Evolutionary conservation across 768 basidiomycete genomes (phyloP), one percentile per base, ranked within the genome.

Genomic region (Serpula lacrymans): DNA sequence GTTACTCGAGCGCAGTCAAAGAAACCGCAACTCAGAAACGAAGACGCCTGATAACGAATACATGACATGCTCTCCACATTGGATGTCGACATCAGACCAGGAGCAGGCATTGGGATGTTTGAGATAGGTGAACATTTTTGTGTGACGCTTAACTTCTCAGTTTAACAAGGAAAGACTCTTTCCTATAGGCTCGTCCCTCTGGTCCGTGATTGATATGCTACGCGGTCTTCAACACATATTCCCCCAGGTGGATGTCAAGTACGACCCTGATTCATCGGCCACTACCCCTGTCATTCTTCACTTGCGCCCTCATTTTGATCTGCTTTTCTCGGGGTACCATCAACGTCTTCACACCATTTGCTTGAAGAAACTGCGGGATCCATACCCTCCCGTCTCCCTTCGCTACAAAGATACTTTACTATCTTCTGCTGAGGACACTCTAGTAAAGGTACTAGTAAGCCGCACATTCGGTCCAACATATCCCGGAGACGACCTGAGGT

Each of bases 401-500:
- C 75, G 76, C 40, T 90, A 88, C 60, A 83, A 80, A 56, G 77
- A 79, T 40, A 65, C 64, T 2, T 54, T 80, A 6, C 67, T 90
- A 13, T 84, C 83, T 4, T 80, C 83, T 5, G 63, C 69, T 1
- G 70, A 77, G 18, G 77, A 84, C 30, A 67, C 76, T 2, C 63
- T 92, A 12, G 69, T 78, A 34, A 75, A 82, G 30, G 71, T 84
- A 2, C 74, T 71, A 22, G 83, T 91, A 3, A 82, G 75, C 43
- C 74, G 78, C 28, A 78, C 75, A 12, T 90, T 92, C 60, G 88
- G 88, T 2, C 89, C 88, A 2, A 91, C 88, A 1, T 91, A 90
- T 59, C 78, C 84, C 9, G 76, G 76, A 20, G 84, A 88, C 42
- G 82, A 84, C 48, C 62, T 90, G 49, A 76, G 75, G 30, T 92